Evolutionary conservation across 495 filamentous ascomycete genomes (phyloP), one percentile per base, ranked within the genome.

Genomic region (Aspergillus funiculosus): DNA sequence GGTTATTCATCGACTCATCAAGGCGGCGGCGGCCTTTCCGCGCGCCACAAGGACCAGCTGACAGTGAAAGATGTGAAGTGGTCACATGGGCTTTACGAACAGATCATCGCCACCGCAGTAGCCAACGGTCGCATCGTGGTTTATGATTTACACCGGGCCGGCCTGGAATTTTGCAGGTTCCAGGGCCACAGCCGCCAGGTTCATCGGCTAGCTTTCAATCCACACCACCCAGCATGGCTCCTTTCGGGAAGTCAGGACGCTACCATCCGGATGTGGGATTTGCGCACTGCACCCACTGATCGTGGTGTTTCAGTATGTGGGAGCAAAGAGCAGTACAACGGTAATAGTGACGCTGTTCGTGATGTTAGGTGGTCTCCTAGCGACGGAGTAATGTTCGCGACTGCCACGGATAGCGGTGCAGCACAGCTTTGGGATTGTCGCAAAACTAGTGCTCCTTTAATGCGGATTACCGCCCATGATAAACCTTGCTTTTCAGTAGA

Each of bases 161-260:
- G 81, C 21, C 63, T 94, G 24, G 88, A 94, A 58, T 73, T 83
- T 41, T 82, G 80, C 44, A 80, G 88, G 43, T 71, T 88, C 48
- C 84, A 86, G 53, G 91, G 95, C 59, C 94, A 96, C 63, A 79
- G 75, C 45, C 85, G 94, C 41, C 91, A 95, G 72, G 84, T 98
- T 45, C 91, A 98, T 64, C 81, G 81, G 51, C 72, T 98, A 27
- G 89, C 87, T 30, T 87, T 96, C 64, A 95, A 90, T 59, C 90
- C 92, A 1, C 83, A 86, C 58, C 71, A 78, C 48, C 81, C 83
- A 40, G 80, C 78, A 46, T 78, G 81, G 71, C 64, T 97, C 26
- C 73, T 97, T 18, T 94, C 89, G 3, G 92, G 86, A 18, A 90
- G 90, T 59, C 89, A 95, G 66, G 92, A 97, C 72, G 85, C 85